phyloP scores from a whole-genome alignment of 2,329 filamentous ascomycete genomes.

The Cladosporium sp. region DNA sequence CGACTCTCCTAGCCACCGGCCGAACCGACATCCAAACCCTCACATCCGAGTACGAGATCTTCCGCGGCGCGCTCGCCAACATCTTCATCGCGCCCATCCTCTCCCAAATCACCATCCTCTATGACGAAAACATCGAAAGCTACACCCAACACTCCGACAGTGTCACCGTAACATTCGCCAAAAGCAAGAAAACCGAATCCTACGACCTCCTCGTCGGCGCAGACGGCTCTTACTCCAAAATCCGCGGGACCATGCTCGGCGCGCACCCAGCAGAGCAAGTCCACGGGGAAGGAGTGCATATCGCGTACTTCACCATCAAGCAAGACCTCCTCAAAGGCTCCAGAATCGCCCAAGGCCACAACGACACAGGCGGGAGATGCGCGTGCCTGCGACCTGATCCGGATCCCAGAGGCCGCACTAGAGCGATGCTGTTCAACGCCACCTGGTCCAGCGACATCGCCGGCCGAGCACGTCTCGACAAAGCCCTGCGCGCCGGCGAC shows the following conservation, averaged over 20 bases:
- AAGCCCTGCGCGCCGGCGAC: conserved; percentile 32
- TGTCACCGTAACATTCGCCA: conserved; percentile 22
- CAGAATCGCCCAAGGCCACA: conserved; percentile 24
- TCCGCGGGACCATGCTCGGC: conserved; percentile 27
- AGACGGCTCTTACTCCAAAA: conserved; percentile 27
- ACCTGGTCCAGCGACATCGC: conserved; percentile 24
- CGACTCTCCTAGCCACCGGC: conserved; percentile 28
- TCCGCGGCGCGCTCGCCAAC: conserved; percentile 38
- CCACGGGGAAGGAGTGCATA: conserved; percentile 35
- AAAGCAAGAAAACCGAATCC: conserved; percentile 19
- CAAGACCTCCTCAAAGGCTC: conserved; percentile 27
- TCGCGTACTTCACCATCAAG: conserved; percentile 46
- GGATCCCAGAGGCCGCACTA: conserved; percentile 20
- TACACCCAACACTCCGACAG: conserved; percentile 20
- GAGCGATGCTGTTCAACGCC: conserved; percentile 24
- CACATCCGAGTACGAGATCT: conserved; percentile 41
- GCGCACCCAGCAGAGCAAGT: conserved; percentile 22
- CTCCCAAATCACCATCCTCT: conserved; percentile 33
- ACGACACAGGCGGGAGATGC: conserved; percentile 23
- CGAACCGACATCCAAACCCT: conserved; percentile 36
- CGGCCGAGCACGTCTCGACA: conserved; percentile 32
- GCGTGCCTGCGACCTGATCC: conserved; percentile 31
- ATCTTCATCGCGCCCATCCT: conserved; percentile 33
- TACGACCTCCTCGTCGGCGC: conserved; percentile 31
- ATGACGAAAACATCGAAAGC: conserved; percentile 27